Evolutionary conservation across 2,329 filamentous ascomycete species (phyloP), one percentile per base, ranked within the genome.

Genomic region (Cadophora gregata): DNA sequence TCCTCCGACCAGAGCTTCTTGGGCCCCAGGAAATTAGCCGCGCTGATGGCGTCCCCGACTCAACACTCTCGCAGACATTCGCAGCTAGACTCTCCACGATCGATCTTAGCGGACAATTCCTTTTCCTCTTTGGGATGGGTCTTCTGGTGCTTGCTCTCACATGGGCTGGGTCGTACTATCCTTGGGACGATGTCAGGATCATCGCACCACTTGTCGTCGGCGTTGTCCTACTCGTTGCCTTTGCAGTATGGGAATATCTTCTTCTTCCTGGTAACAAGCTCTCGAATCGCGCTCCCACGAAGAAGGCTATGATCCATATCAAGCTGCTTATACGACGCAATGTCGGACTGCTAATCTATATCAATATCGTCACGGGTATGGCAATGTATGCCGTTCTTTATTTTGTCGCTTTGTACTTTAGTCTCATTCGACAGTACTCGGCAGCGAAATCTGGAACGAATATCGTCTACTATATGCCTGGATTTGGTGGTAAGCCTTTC

Each of bases 321-420:
- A 77, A 81, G 8, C 77, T 91, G 24, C 80, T 91, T 55, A 77
- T 78, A 3, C 81, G 85, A 63, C 81, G 83, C 38, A 88, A 92
- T 69, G 84, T 87, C 1, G 80, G 82, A 0, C 79, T 90, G n/a
- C 76, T 91, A n/a, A 84, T 87, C 67, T 84, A 85, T 65, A 82
- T 89, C 69, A 88, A 88, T 69, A 86, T 89, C 72, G 27, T 62
- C 19, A 58, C 63, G 45, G 62, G 61, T 14, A 84, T 86, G 71
- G 82, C 78, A 0, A 76, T 82, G 70, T 83, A 83, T 74, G 80
- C 83, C 14, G 85, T 88, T 0, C 85, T 91, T 70, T 92, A 91
- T 76, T 92, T 91, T 71, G 86, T 89, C 70, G 86, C 86, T 19
- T 83, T 91, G 21, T 92, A 90, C 76, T 91, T 91, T 75, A 85